phyloP scores from a whole-genome alignment of 371 early-diverging fungal genomes.

The Nematocida sp. region DNA sequence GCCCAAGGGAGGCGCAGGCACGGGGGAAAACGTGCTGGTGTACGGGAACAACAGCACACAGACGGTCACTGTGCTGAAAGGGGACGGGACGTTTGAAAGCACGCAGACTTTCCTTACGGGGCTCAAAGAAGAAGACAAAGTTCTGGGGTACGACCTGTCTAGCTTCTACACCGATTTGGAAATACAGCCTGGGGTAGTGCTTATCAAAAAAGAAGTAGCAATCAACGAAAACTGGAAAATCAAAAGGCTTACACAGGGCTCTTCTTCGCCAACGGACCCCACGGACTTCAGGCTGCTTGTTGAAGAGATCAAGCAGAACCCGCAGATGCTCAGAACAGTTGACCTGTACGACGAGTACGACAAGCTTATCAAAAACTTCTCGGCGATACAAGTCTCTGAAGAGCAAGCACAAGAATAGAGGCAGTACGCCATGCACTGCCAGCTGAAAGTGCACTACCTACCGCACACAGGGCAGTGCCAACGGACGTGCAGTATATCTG shows the following conservation, averaged over 20 bases:
- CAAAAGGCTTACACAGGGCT: not conserved
- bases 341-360: constrained; percentile 26
- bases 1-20: not conserved
- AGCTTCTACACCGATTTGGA: constrained; percentile 24
- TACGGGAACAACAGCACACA: constrained; percentile 16
- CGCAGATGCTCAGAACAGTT: not conserved
- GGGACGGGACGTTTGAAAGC: constrained; percentile 12
- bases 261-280: not conserved
- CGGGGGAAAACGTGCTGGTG: not conserved
- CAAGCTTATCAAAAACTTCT: not conserved
- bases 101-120: constrained; percentile 11
- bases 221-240: constrained; percentile 15
- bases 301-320: not conserved
- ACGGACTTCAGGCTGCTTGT: not conserved
- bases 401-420: too few species aligned
- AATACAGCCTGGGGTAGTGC: not conserved
- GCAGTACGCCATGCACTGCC: too few species aligned
- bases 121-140: not conserved
- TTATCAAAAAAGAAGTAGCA: constrained; percentile 10
- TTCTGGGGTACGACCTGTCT: constrained; percentile 30
- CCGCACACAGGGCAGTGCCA: too few species aligned
- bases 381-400: too few species aligned
- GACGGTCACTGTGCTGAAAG: not conserved
- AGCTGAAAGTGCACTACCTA: too few species aligned
- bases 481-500: too few species aligned